Evolutionary conservation across 345 rosid genomes (phyloP).

Genomic region (Eutrema japonicum): DNA sequence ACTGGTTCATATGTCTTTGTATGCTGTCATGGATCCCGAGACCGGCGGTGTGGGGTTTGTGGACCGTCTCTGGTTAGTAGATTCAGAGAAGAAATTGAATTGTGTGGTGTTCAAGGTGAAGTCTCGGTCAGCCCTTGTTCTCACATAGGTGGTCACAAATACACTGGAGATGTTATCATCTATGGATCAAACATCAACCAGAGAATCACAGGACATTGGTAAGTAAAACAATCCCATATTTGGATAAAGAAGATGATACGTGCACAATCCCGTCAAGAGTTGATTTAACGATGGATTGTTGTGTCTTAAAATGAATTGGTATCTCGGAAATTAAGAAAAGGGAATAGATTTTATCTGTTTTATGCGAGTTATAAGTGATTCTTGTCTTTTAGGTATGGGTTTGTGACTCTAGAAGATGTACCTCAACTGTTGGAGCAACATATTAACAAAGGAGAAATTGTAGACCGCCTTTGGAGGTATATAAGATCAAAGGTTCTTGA

Average conservation of each 20-base stretch:
- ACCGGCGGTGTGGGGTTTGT: slow-evolving; percentile 88
- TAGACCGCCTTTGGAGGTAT: slow-evolving; percentile 87
- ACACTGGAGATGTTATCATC: slow-evolving; percentile 93
- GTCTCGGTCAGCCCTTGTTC: slow-evolving; percentile 97
- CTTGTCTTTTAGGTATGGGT: slow-evolving; percentile 68
- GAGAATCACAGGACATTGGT: slow-evolving; percentile 85
- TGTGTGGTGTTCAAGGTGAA: slow-evolving; percentile 68
- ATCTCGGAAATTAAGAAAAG: background rate
- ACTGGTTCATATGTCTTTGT: slow-evolving; percentile 85
- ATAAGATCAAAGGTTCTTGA: slow-evolving; percentile 37
- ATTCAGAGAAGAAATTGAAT: slow-evolving; percentile 87
- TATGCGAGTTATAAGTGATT: background rate
- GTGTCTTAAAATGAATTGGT: background rate
- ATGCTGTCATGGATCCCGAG: slow-evolving; percentile 91
- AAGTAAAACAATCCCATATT: slow-evolving; percentile 30
- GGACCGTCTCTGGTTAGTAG: slow-evolving; percentile 81
- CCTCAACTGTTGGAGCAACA: slow-evolving; percentile 70
- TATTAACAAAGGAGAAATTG: slow-evolving; percentile 73
- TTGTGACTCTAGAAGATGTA: slow-evolving; percentile 82
- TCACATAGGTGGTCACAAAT: slow-evolving; percentile 92
- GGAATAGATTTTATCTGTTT: background rate
- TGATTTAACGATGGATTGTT: background rate
- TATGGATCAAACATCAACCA: slow-evolving; percentile 64
- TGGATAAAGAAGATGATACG: background rate
- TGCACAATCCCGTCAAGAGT: background rate